phyloP scores from a whole-genome alignment of 2,329 filamentous ascomycete genomes.

The Neoscytalidium dimidiatum region DNA sequence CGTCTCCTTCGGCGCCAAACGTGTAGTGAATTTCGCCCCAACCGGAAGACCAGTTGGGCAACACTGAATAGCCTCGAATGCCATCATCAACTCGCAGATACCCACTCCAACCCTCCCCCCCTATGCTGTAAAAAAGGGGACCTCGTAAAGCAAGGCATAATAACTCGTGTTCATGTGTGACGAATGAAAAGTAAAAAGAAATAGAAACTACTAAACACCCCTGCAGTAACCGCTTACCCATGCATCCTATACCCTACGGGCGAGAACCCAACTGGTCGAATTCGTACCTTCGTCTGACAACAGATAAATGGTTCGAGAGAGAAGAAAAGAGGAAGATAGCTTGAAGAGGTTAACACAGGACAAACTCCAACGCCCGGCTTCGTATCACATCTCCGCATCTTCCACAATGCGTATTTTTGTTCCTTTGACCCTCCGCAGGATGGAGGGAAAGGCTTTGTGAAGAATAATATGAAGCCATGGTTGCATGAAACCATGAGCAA shows the following conservation, averaged over 20 bases:
- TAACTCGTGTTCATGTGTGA: not conserved
- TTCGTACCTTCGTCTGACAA: not conserved
- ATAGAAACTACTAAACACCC: not conserved
- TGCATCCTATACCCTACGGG: not conserved
- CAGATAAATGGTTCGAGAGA: not conserved
- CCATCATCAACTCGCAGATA: not conserved
- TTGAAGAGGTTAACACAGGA: not conserved
- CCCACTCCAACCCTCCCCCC: not conserved
- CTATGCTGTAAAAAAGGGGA: not conserved
- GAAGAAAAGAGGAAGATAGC: not conserved
- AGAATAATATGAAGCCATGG: not conserved
- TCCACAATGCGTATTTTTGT: not conserved
- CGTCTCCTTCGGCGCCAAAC: not conserved
- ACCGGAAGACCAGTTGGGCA: not conserved
- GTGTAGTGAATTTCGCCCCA: not conserved
- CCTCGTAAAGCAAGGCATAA: not conserved
- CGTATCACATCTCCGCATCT: slow-evolving; percentile 3
- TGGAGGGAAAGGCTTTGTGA: not conserved
- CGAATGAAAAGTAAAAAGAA: not conserved
- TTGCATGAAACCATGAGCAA: not conserved
- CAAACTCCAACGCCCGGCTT: slow-evolving; percentile 11
- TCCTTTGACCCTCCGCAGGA: not conserved
- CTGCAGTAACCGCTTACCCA: not conserved
- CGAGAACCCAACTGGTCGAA: not conserved
- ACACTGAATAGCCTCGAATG: not conserved